Conservation (phyloP, 257 asterid species). For the Oldenlandia corymbosa region DNA sequence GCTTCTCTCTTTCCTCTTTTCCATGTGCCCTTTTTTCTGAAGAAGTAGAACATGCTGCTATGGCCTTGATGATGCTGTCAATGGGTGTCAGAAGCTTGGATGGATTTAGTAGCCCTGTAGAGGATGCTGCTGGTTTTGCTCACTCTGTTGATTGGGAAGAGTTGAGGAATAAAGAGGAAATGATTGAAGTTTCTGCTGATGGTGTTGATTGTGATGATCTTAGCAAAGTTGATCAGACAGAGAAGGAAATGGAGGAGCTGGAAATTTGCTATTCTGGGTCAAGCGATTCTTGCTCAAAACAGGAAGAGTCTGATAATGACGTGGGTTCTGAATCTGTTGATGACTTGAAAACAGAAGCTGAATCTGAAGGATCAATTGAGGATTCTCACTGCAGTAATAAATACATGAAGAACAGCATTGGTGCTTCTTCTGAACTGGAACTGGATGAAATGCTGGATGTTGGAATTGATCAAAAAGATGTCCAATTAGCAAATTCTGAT, state of each 20-base stretch:
- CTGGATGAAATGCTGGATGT: constrained; percentile 4
- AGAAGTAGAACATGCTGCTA: constrained; percentile 49
- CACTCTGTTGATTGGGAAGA: constrained; percentile 28
- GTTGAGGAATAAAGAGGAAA: constrained; percentile 23
- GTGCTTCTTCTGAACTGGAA: constrained; percentile 4
- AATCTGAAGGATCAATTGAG: constrained; percentile 18
- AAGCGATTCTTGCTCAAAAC: constrained; percentile 13
- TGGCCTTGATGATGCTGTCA: constrained; percentile 66
- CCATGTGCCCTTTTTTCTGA: constrained; percentile 31
- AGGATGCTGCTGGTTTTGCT: constrained; percentile 26
- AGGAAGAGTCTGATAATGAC: constrained; percentile 27
- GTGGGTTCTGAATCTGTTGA: constrained; percentile 13
- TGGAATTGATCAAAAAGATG: constrained; percentile 7
- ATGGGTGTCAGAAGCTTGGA: constrained; percentile 33
- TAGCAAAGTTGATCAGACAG: constrained; percentile 15
- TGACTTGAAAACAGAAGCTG: constrained; percentile 16
- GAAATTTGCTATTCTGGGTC: constrained; percentile 14
- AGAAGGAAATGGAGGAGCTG: constrained; percentile 12
- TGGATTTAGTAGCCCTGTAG: constrained; percentile 13
- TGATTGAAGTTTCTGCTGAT: constrained; percentile 2
- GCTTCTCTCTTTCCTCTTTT: constrained; percentile 27
- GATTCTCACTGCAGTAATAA: constrained; percentile 13
- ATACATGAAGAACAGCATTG: constrained; percentile 1
- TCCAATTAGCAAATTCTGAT: constrained; percentile 14
- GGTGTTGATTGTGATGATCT: constrained; percentile 11